Evolutionary conservation across 495 filamentous ascomycete species (phyloP), one percentile per base, ranked within the genome.

Genomic region (Filosporella fistucella): DNA sequence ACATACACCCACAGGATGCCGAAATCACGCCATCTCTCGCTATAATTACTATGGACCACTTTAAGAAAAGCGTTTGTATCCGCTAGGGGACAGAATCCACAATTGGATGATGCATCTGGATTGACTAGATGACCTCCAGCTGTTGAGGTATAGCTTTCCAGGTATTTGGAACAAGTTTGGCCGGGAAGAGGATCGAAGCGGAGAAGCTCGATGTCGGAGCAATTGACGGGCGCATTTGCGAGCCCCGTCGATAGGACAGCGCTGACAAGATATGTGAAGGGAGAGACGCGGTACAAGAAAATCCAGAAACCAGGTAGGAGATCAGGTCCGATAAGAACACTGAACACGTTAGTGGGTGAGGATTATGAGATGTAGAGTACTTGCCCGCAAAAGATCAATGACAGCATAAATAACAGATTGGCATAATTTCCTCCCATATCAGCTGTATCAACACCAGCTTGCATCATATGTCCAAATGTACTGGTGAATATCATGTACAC

Each of bases 231-330:
- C 1, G 73, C 73, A 22, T 84, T 80, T 13, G 80, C 74, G 3
- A 90, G 57, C 0, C 71, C 78, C 0, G 69, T 70, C 0, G 81
- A 75, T n/a, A 89, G 54, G 58, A 89, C 76, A 13, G 72, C 76
- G 25, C 68, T 71, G 7, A 89, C 75, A 1, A 86, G 64, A 54
- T 90, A 89, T 0, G 81, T 85, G 43, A 90, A 84, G 4, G 87
- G 86, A 3, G 81, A 85, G 42, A 86, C 66, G 28, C 82, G 81
- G 60, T 90, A 88, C 81, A 90, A 86, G 72, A 89, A 89, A 56
- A 85, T 86, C 86, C 87, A 91, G 71, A 89, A 89, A 10, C 74
- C 57, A 5, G 85, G 85, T 34, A 89, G 63, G 3, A 60, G 65
- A 4, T 63, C 50, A 3, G 86, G 82, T 8, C 28, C 25, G 11